Evolutionary conservation across 345 rosid genomes (phyloP).

Genomic region (Melastoma malabathricum): DNA sequence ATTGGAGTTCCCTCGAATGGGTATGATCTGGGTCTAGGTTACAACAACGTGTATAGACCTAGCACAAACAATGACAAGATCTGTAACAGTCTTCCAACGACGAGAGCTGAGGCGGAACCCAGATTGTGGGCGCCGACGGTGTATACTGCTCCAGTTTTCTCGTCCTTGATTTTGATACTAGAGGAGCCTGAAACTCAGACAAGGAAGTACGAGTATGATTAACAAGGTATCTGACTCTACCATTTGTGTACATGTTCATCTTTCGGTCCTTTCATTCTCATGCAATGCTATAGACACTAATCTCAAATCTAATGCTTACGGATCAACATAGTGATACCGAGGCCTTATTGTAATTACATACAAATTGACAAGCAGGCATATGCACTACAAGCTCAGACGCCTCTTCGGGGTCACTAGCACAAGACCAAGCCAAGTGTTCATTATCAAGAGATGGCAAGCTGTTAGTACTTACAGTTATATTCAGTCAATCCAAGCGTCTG

Average conservation of each 20-base stretch:
- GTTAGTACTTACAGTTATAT: conserved; percentile 28
- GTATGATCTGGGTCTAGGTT: background rate
- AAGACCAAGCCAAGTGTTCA: background rate
- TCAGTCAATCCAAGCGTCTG: conserved; percentile 38
- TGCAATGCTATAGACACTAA: no score
- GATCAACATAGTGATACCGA: no score
- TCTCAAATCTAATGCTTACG: no score
- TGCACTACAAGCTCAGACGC: no score
- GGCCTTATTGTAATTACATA: no score
- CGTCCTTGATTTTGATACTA: conserved; percentile 55
- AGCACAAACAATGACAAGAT: conserved; percentile 21
- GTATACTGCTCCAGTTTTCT: conserved; percentile 23
- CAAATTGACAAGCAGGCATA: no score
- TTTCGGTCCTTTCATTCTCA: no score
- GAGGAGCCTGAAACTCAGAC: conserved; percentile 45
- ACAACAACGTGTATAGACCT: conserved; percentile 21
- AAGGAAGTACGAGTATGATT: background rate
- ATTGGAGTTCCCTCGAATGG: no score
- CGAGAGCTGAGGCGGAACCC: conserved; percentile 25
- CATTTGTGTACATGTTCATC: no score
- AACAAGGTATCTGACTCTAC: no score
- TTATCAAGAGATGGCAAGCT: background rate
- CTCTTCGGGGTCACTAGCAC: no score
- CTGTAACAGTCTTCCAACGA: conserved; percentile 13
- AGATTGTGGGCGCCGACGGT: conserved; percentile 36